Conservation (phyloP, 257 asterid species). For the Nicotiana tabacum region DNA sequence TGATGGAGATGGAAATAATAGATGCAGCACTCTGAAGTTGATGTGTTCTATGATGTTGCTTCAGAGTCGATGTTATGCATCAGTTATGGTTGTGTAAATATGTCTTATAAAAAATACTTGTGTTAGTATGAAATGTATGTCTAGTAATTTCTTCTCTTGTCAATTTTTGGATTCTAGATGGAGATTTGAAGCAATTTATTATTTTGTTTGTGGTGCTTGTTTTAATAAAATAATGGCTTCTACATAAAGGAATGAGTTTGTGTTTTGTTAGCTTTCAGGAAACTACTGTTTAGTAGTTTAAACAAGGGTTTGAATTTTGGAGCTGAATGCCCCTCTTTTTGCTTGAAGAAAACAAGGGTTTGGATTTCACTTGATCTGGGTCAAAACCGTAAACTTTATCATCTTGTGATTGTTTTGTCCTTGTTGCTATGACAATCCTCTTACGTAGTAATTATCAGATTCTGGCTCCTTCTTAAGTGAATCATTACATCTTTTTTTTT, state of each 20-base stretch:
- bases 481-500: background rate
- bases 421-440: background rate
- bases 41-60: background rate
- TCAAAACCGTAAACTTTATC: background rate
- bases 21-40: background rate
- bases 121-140: background rate
- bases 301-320: background rate
- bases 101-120: background rate
- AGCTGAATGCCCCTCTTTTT: background rate
- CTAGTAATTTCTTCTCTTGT: background rate
- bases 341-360: background rate
- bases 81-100: background rate
- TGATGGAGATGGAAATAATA: background rate
- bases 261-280: background rate
- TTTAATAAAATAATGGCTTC: background rate
- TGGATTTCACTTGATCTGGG: background rate
- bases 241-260: background rate
- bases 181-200: background rate
- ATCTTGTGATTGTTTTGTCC: background rate
- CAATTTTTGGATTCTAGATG: background rate
- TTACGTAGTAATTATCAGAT: background rate
- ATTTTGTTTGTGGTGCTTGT: background rate
- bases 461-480: background rate
- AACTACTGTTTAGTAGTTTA: background rate
- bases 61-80: background rate